phyloP scores from a whole-genome alignment of 164 flowering plant species.

The Vitis amurensis region DNA sequence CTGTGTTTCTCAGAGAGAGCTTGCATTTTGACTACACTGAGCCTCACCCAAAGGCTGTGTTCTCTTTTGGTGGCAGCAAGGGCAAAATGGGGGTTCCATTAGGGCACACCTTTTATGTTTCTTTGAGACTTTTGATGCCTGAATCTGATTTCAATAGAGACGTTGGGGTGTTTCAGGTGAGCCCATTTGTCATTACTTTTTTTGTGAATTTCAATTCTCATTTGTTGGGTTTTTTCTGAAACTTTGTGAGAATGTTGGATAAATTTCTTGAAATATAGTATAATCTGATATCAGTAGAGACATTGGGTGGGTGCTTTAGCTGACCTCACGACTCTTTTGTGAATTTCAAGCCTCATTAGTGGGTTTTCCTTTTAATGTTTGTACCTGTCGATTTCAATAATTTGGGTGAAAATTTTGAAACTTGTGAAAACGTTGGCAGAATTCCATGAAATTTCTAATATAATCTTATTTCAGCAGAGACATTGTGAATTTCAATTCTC shows the following conservation, averaged over 20 bases:
- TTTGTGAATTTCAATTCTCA: background rate
- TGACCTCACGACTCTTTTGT: no score
- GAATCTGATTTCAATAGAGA: constrained; percentile 73
- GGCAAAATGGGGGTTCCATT: constrained; percentile 42
- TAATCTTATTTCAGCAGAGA: no score
- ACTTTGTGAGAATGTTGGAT: background rate
- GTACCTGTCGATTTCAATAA: no score
- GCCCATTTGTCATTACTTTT: background rate
- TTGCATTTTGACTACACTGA: constrained; percentile 69
- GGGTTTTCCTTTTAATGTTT: no score
- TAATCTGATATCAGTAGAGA: no score
- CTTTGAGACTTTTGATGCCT: constrained; percentile 63
- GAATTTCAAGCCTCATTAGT: no score
- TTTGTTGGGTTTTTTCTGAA: background rate
- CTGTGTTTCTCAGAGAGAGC: constrained; percentile 42
- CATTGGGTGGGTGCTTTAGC: no score
- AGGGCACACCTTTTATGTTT: constrained; percentile 66
- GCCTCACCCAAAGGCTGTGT: constrained; percentile 51
- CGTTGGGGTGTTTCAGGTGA: constrained; percentile 82
- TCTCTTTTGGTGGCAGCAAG: constrained; percentile 21
- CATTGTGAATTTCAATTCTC: no score
- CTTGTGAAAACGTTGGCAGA: no score
- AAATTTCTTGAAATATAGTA: no score
- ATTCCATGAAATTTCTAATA: no score
- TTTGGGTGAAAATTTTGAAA: no score